Percentiles rank a stretch among this genome's conserved stretches.
Conservation (phyloP, 1,284 basidiomycete species). For the Naganishia liquefaciens region DNA sequence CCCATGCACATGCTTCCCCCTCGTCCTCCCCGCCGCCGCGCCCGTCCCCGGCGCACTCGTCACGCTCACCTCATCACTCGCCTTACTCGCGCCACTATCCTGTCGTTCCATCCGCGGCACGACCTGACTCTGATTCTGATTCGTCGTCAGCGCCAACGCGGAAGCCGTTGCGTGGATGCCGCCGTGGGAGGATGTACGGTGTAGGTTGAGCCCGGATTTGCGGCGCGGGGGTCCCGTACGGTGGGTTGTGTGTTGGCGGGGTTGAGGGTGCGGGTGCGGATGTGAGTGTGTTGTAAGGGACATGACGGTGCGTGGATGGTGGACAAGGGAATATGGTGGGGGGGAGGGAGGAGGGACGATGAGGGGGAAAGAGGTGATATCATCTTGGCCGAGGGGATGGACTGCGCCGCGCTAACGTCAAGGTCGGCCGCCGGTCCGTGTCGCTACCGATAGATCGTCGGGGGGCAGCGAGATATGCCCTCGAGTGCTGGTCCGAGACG, state of each 20-base stretch:
- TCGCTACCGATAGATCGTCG: no score
- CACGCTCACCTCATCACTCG: slow-evolving; percentile 14
- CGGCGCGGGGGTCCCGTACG: not conserved
- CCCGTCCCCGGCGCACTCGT: slow-evolving; percentile 7
- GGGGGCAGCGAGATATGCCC: no score
- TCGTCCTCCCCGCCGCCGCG: not conserved
- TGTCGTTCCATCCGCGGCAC: not conserved
- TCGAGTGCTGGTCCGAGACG: no score
- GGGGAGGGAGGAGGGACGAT: not conserved
- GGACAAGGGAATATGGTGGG: not conserved
- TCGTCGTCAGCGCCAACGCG: not conserved
- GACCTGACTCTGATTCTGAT: not conserved
- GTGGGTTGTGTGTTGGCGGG: not conserved
- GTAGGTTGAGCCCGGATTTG: slow-evolving; percentile 1
- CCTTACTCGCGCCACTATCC: slow-evolving; percentile 1
- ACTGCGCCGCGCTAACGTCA: no score
- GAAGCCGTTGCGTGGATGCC: not conserved
- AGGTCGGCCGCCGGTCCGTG: no score
- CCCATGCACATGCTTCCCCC: not conserved
- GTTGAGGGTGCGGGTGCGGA: not conserved
- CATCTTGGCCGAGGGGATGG: no score
- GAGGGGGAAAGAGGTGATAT: no score
- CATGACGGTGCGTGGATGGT: not conserved
- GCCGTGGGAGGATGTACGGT: slow-evolving; percentile 2
- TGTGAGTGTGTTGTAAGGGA: not conserved